phyloP scores from a whole-genome alignment of 768 basidiomycete genomes.

The Hericium erinaceus region DNA sequence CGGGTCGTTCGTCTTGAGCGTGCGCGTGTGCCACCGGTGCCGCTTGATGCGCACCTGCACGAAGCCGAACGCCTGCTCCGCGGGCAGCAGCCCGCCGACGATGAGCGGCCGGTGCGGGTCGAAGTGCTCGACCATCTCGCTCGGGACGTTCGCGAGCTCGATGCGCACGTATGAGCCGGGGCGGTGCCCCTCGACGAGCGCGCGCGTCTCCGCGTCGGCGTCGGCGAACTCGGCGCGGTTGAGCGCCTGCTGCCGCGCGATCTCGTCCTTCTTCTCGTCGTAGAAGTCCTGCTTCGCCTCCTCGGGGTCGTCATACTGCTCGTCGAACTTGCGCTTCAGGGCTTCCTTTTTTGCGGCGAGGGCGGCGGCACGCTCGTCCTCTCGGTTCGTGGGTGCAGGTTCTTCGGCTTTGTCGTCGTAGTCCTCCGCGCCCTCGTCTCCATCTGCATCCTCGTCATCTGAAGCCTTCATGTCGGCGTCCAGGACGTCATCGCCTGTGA shows the following conservation, averaged over 20 bases:
- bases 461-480: slow-evolving; percentile 22
- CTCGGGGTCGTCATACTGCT: slow-evolving; percentile 89
- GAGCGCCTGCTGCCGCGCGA: slow-evolving; percentile 72
- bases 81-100: slow-evolving; percentile 81
- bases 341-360: slow-evolving; percentile 84
- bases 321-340: slow-evolving; percentile 92
- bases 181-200: slow-evolving; percentile 81
- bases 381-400: slow-evolving; percentile 18
- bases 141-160: slow-evolving; percentile 76
- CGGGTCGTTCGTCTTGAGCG: slow-evolving; percentile 95
- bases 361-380: slow-evolving; percentile 34
- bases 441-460: slow-evolving; percentile 28
- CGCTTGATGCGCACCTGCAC: slow-evolving; percentile 94
- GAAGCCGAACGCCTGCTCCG: slow-evolving; percentile 89
- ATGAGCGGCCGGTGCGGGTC: slow-evolving; percentile 87
- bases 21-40: slow-evolving; percentile 87
- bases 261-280: slow-evolving; percentile 84
- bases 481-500: slow-evolving; percentile 52
- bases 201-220: slow-evolving; percentile 67
- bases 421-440: slow-evolving; percentile 30
- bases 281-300: slow-evolving; percentile 80
- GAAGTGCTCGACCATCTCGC: slow-evolving; percentile 90
- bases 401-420: slow-evolving; percentile 20
- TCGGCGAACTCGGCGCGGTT: slow-evolving; percentile 82
- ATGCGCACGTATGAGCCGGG: slow-evolving; percentile 91